Evolutionary conservation across 2,329 filamentous ascomycete species (phyloP).

Genomic region (Chaetomiaceae sp.): DNA sequence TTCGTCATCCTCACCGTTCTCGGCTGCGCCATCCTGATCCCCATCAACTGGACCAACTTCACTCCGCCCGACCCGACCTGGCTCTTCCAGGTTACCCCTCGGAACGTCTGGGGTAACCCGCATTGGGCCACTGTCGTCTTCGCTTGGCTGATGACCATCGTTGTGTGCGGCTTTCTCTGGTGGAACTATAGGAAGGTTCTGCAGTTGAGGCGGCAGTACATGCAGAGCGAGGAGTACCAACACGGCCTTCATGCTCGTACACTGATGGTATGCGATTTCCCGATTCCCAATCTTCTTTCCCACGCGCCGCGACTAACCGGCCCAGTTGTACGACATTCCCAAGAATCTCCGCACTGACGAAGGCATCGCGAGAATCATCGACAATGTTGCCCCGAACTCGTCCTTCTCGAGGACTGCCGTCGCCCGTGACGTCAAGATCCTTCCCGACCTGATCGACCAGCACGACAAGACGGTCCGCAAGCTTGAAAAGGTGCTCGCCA

Average conservation of each 20-base stretch:
- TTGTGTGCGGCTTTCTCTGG: slow-evolving; percentile 79
- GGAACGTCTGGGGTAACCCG: slow-evolving; percentile 44
- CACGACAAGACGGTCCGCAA: slow-evolving; percentile 76
- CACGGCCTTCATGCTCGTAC: slow-evolving; percentile 73
- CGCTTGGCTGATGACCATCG: slow-evolving; percentile 62
- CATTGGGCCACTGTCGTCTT: slow-evolving; percentile 56
- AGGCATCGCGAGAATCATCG: slow-evolving; percentile 77
- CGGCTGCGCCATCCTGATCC: slow-evolving; percentile 72
- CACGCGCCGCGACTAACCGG: slow-evolving; percentile 12
- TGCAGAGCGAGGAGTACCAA: slow-evolving; percentile 82
- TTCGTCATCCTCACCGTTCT: slow-evolving; percentile 68
- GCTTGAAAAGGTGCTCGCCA: slow-evolving; percentile 77
- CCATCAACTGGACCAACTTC: slow-evolving; percentile 61
- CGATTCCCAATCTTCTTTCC: background rate
- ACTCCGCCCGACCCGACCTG: slow-evolving; percentile 34
- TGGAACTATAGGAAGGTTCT: slow-evolving; percentile 76
- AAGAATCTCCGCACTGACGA: slow-evolving; percentile 73
- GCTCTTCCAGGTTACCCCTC: slow-evolving; percentile 56
- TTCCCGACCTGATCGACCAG: slow-evolving; percentile 78
- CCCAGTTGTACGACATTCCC: slow-evolving; percentile 78
- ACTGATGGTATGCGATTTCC: slow-evolving; percentile 46
- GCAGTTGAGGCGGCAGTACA: slow-evolving; percentile 67
- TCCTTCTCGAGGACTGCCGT: slow-evolving; percentile 75
- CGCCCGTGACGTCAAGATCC: slow-evolving; percentile 83
- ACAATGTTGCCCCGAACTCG: slow-evolving; percentile 70